phyloP scores from a whole-genome alignment of 148 eudicot genomes.

The Heliosperma pusillum region DNA sequence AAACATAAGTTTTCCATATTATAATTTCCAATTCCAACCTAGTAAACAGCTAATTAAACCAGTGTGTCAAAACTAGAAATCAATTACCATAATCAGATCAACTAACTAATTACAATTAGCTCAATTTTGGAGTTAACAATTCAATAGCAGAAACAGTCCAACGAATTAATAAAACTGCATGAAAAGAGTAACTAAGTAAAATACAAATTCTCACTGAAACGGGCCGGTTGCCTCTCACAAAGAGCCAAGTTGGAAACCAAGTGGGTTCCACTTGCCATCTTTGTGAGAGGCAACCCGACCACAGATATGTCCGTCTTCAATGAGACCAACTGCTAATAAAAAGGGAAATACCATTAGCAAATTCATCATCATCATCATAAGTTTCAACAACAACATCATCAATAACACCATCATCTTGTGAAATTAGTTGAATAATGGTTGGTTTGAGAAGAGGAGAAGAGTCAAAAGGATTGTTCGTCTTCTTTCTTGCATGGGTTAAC shows the following conservation, averaged over 20 bases:
- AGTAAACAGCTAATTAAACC: not conserved
- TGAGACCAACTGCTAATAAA: too few relatives aligned
- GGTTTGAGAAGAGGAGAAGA: constrained; percentile 36
- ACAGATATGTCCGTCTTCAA: too few relatives aligned
- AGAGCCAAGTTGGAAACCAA: too few relatives aligned
- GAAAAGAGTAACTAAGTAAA: too few relatives aligned
- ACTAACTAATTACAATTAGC: not conserved
- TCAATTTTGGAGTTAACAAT: not conserved
- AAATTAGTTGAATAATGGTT: constrained; percentile 43
- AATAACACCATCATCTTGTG: constrained; percentile 27
- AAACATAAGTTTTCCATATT: not conserved
- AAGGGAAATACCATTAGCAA: constrained; percentile 38
- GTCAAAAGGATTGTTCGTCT: constrained; percentile 28
- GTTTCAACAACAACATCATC: constrained; percentile 17
- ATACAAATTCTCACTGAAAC: too few relatives aligned
- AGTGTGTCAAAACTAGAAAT: not conserved
- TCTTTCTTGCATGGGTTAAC: constrained; percentile 39
- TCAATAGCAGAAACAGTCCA: not conserved
- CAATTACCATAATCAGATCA: not conserved
- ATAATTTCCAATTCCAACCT: not conserved
- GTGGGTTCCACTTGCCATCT: too few relatives aligned
- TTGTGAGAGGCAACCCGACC: too few relatives aligned
- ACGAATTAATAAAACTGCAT: too few relatives aligned
- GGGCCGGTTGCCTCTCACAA: too few relatives aligned
- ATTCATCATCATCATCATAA: constrained; percentile 32